Conservation (phyloP, 805 yeast genomes). For the Peterozyma toletana region DNA sequence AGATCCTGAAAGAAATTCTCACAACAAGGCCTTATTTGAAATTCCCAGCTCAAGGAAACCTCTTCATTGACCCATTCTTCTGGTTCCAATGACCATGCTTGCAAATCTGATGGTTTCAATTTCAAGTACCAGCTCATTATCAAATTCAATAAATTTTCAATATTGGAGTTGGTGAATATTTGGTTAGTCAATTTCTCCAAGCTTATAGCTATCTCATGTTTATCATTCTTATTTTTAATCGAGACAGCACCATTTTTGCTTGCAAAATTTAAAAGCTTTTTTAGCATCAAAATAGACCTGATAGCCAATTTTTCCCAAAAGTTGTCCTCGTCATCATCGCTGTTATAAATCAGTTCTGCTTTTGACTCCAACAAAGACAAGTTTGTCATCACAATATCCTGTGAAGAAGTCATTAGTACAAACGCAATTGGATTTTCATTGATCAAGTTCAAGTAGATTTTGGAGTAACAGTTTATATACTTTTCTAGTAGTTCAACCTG, state of each 20-base stretch:
- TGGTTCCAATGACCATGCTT: conserved; percentile 78
- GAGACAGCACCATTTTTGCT: conserved; percentile 61
- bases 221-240: conserved; percentile 57
- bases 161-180: conserved; percentile 50
- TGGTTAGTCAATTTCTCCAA: conserved; percentile 41
- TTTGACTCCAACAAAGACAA: conserved; percentile 54
- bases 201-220: conserved; percentile 54
- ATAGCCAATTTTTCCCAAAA: conserved; percentile 75
- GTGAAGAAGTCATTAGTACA: conserved; percentile 57
- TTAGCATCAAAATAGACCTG: conserved; percentile 56
- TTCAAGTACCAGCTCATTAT: conserved; percentile 70
- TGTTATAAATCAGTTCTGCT: conserved; percentile 58
- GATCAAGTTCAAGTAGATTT: conserved; percentile 57
- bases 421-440: conserved; percentile 63
- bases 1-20: conserved; percentile 78
- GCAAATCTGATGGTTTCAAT: conserved; percentile 68
- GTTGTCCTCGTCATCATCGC: conserved; percentile 44
- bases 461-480: conserved; percentile 68
- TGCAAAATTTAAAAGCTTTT: conserved; percentile 53
- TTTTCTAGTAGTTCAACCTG: conserved; percentile 50
- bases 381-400: conserved; percentile 53
- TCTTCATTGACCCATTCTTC: conserved; percentile 92
- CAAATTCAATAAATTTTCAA: conserved; percentile 55
- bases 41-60: conserved; percentile 70
- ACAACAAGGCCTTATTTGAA: conserved; percentile 78